phyloP scores from a whole-genome alignment of 2,329 filamentous ascomycete genomes.

The Chaetomium globosum region DNA sequence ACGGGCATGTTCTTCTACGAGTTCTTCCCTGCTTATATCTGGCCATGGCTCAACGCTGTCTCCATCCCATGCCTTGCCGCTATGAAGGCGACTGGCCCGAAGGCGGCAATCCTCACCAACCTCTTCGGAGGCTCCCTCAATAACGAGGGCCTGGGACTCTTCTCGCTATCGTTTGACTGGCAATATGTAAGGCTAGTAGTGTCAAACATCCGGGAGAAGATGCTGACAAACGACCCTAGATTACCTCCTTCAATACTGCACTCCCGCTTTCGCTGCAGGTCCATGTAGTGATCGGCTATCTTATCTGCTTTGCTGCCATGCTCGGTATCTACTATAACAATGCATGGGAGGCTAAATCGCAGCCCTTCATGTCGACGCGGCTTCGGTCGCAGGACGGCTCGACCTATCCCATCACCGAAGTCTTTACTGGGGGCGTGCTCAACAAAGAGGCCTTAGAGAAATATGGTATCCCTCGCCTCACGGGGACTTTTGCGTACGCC shows the following conservation, averaged over 20 bases:
- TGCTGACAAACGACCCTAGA: slow-evolving; percentile 42
- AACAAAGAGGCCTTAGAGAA: slow-evolving; percentile 46
- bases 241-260: slow-evolving; percentile 57
- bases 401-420: slow-evolving; percentile 45
- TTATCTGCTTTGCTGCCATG: slow-evolving; percentile 55
- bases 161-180: slow-evolving; percentile 57
- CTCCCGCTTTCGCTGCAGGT: slow-evolving; percentile 55
- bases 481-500: slow-evolving; percentile 54
- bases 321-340: slow-evolving; percentile 56
- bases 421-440: slow-evolving; percentile 49
- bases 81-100: slow-evolving; percentile 53
- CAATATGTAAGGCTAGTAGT: slow-evolving; percentile 50
- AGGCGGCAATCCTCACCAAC: slow-evolving; percentile 49
- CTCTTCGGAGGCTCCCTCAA: slow-evolving; percentile 56
- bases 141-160: slow-evolving; percentile 56
- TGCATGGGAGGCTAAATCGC: slow-evolving; percentile 49
- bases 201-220: not conserved
- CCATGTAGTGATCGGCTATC: slow-evolving; percentile 51
- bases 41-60: slow-evolving; percentile 57
- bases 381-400: slow-evolving; percentile 48
- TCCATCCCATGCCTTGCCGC: slow-evolving; percentile 58
- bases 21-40: slow-evolving; percentile 58
- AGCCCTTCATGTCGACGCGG: slow-evolving; percentile 59
- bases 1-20: slow-evolving; percentile 54
- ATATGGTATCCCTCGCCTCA: slow-evolving; percentile 52